Evolutionary conservation across 2,329 filamentous ascomycete species (phyloP), one percentile per base, ranked within the genome.

Genomic region (Thelonectria rubi): DNA sequence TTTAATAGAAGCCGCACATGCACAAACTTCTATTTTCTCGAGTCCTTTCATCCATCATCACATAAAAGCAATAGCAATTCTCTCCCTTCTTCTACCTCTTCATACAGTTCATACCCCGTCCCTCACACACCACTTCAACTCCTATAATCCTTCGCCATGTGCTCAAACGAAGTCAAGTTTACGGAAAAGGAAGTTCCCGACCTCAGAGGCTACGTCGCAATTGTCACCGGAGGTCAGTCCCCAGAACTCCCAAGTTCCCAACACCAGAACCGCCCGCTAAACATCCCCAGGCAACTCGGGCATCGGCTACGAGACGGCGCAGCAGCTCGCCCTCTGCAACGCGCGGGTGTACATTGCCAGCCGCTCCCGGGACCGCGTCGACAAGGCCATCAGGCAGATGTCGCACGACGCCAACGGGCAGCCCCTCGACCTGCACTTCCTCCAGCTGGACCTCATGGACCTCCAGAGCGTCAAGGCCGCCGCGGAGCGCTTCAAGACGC

Each of bases 301-400:
- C 1, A 65, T 72, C 18, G 68, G 68, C 5, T 71, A 65, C 37
- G 68, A 72, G 32, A 71, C 66, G 8, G 54, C 66, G 2, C 56
- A 64, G 0, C 65, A 71, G 12, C 65, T 72, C 4, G 69, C 68
- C 17, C 55, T 65, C 2, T 58, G 53, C 1, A 62, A 61, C 1
- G 69, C 69, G 0, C 52, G 69, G 17, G 65, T 72, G 0, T 72
- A 71, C 52, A 66, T 72, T n/a, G 65, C 69, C 6, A 63, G 61
- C 5, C 60, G 69, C 2, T 72, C 69, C 6, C 52, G 48, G 1
- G 68, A 71, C 0, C 63, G 69, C 0, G 66, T 72, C 10, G 49
- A 57, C 18, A 55, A 65, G n/a, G 69, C 66, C 24, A 71, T 72
- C 43, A 12, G 56, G 0, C 55, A 68, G 1, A 69, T 72, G 68